Base-by-base conservation (phyloP, 2,329 filamentous ascomycete genomes). In the Pseudogymnoascus sp. region DNA sequence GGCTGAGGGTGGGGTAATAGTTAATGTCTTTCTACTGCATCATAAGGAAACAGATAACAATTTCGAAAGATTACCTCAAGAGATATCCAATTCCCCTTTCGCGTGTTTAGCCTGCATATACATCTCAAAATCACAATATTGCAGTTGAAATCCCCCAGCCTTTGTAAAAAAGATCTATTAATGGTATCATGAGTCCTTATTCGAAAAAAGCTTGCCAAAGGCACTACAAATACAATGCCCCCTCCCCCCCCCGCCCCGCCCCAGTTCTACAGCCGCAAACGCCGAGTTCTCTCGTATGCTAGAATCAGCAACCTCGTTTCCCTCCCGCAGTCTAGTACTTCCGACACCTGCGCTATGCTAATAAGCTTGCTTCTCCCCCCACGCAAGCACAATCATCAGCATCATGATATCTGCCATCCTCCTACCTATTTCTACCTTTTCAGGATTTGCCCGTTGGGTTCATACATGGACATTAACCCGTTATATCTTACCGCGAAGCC, bases 1-100 rank as follows among this genome's bases (percentile, higher is more conserved):
- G n/a, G 43, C 43, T 54, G n/a, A 28, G 16, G 25, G 6, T 8
- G 6, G 43, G 43, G 9, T 54, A 54, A 54, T 54, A 30, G 43
- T 54, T 54, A 12, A 54, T 32, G 43, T 54, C 43, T 54, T 50
- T 32, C n/a, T 30, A 54, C 43, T 54, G 43, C 14, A 54, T 54
- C 43, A 32, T 50, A 54, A 18, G 25, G n/a, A 54, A 50, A 54
- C 25, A 30, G 43, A 54, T 54, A 30, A 25, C 43, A 54, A 54
- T 54, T 54, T 54, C n/a, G 18, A 32, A 32, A 16, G 8, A 54
- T 30, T 18, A 32, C 9, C 22, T 8, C 41, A 25, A 43, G 22
- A 25, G 22, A 43, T 11, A 3, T 30, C 32, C 43, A 54, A 11
- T 32, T 54, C 8, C 25, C n/a, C 25, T 25, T 9, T 16, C 14